Base-by-base conservation (phyloP, 495 filamentous ascomycete genomes). In the Penicillium odoratum region DNA sequence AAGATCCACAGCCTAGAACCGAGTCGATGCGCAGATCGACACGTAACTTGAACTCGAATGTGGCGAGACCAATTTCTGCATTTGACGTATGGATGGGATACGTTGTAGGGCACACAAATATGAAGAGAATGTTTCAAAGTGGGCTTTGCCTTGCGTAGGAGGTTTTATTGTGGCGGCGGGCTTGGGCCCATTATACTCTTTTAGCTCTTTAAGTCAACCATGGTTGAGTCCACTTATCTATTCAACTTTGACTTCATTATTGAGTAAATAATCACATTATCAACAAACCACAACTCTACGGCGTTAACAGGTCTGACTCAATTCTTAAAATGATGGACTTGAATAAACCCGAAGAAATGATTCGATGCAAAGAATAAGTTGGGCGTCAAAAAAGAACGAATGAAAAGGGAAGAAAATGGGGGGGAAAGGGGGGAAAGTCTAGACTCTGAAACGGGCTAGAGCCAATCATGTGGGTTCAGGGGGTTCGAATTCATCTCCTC, bases 371-470 rank as follows among this genome's bases (percentile, higher is more conserved):
- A 40, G 11, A 16, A 40, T 7, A 13, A 16, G 5, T 5, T 38
- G 38, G 38, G 38, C 15, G 13, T 40, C 1, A 40, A 40, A n/a
- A 15, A 15, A 26, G 21, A 29, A 29, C 44, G 44, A 47, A 47
- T 47, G 18, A 29, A 5, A 30, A 7, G 36, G 26, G 15, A 44
- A 25, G 30, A 33, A 7, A 3, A 18, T 7, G 48, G 10, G 11
- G 18, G 38, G 38, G 51, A 33, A 7, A 0, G 13, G 13, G 48
- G 10, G 11, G 18, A 13, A 15, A 54, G 61, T 63, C 61, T 63
- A 54, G 61, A 63, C 52, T 58, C 56, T 63, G 61, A 63, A 63
- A 63, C 61, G 53, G n/a, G 57, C 47, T 29, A 34, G 56, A 45
- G 15, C 61, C 61, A 63, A 63, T 63, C 61, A 59, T 16, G 15